phyloP scores from a whole-genome alignment of 352 stramenopile species.

The Globisporangium spinosum region DNA sequence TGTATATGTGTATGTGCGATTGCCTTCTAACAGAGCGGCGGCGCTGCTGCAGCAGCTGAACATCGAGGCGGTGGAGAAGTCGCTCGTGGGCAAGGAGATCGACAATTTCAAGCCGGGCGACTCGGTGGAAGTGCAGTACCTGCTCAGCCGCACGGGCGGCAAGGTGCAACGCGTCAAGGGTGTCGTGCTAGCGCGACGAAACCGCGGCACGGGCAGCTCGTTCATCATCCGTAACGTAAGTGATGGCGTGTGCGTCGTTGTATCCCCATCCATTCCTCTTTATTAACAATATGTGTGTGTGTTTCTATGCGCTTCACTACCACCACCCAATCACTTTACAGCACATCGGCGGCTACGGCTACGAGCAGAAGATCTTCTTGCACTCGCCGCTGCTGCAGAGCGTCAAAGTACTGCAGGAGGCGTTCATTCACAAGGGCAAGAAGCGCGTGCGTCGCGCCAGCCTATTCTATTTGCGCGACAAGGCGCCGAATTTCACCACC shows the following conservation, averaged over 20 bases:
- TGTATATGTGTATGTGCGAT: neutral
- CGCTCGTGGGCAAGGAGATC: constrained; percentile 58
- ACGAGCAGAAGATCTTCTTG: constrained; percentile 88
- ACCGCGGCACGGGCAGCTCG: constrained; percentile 76
- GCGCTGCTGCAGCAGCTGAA: constrained; percentile 70
- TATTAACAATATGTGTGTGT: neutral
- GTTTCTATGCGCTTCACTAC: neutral
- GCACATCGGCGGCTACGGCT: constrained; percentile 84
- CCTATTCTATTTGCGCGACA: constrained; percentile 89
- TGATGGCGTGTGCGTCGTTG: constrained; percentile 11
- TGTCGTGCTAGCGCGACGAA: constrained; percentile 76
- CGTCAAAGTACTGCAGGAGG: constrained; percentile 85
- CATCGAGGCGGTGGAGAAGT: constrained; percentile 60
- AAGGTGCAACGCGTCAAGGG: constrained; percentile 78
- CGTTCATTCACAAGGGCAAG: constrained; percentile 90
- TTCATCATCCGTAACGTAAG: constrained; percentile 86
- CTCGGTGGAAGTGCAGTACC: constrained; percentile 78
- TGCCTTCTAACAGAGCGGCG: constrained; percentile 30
- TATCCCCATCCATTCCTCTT: neutral
- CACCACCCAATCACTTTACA: constrained; percentile 11
- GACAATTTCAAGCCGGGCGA: constrained; percentile 73
- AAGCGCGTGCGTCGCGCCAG: constrained; percentile 88
- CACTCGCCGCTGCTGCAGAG: constrained; percentile 86
- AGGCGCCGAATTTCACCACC: constrained; percentile 76
- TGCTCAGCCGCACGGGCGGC: constrained; percentile 66